Evolutionary conservation across 2,329 filamentous ascomycete species (phyloP).

Genomic region (Colletotrichum coccodes): DNA sequence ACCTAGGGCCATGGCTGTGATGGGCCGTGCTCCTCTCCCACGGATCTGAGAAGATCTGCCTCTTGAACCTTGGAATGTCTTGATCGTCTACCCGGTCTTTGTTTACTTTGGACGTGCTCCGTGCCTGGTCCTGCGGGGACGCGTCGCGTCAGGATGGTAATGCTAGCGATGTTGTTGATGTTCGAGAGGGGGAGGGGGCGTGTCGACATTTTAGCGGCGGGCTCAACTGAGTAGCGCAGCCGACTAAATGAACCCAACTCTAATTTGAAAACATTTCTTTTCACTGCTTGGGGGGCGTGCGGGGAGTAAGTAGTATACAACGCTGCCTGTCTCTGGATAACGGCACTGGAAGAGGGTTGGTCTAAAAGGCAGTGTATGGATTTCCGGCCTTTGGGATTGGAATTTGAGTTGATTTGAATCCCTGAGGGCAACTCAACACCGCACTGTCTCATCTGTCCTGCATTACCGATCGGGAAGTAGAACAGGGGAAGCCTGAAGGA

Average conservation of each 20-base stretch:
- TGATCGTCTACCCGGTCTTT: not conserved
- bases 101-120: constrained; percentile 3
- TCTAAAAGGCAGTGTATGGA: not conserved
- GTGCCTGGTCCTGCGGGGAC: constrained; percentile 23
- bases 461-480: constrained; percentile 19
- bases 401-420: constrained; percentile 30
- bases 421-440: constrained; percentile 28
- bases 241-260: constrained; percentile 14
- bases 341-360: not conserved
- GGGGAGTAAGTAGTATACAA: not conserved
- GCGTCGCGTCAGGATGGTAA: constrained; percentile 18
- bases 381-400: constrained; percentile 15
- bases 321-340: not conserved
- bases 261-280: constrained; percentile 26
- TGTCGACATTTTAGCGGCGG: not conserved
- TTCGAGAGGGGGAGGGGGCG: not conserved
- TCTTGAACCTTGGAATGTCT: constrained; percentile 18
- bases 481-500: not conserved
- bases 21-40: constrained; percentile 1
- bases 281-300: not conserved
- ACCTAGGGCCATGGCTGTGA: not conserved
- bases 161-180: constrained; percentile 23
- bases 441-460: constrained; percentile 27
- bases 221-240: constrained; percentile 11
- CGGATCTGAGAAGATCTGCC: constrained; percentile 18